Conservation (phyloP, 2,329 filamentous ascomycete species). For the Sphaerulina populicola region DNA sequence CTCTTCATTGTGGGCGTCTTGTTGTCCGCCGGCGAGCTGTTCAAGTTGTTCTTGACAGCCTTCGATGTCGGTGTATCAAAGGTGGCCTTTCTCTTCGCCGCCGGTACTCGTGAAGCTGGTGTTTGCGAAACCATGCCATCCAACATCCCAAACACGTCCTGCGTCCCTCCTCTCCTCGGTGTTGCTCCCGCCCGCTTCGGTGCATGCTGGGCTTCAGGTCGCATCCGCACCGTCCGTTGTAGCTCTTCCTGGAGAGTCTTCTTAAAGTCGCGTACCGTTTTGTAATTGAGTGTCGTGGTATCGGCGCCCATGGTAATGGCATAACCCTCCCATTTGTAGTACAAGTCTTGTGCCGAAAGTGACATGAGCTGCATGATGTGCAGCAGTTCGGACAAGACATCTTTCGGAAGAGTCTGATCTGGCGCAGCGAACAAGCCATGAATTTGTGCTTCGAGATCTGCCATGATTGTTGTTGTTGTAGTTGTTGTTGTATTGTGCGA, state of each 20-base stretch:
- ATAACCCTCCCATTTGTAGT: conserved; percentile 99
- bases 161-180: conserved; percentile 47
- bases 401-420: conserved; percentile 53
- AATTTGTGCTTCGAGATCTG: conserved; percentile 45
- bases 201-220: conserved; percentile 46
- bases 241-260: conserved; percentile 76
- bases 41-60: conserved; percentile 33
- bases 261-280: conserved; percentile 69
- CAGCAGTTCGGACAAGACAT: conserved; percentile 71
- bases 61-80: conserved; percentile 45
- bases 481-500: background rate
- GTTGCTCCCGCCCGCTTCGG: conserved; percentile 56
- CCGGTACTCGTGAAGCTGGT: conserved; percentile 34
- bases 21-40: conserved; percentile 44
- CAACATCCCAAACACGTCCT: conserved; percentile 65
- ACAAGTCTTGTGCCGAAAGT: conserved; percentile 75
- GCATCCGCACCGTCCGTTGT: conserved; percentile 66
- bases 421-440: conserved; percentile 52
- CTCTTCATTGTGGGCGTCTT: conserved; percentile 30
- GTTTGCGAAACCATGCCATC: conserved; percentile 43
- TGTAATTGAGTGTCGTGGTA: conserved; percentile 61
- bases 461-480: conserved; percentile 35
- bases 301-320: conserved; percentile 87
- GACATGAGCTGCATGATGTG: conserved; percentile 80
- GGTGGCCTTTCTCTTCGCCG: conserved; percentile 44